A percentile compares a stretch with the other conserved stretches of the same genome.
Evolutionary conservation across 768 basidiomycete genomes (phyloP).

Genomic region (Strobilomyces confusus): DNA sequence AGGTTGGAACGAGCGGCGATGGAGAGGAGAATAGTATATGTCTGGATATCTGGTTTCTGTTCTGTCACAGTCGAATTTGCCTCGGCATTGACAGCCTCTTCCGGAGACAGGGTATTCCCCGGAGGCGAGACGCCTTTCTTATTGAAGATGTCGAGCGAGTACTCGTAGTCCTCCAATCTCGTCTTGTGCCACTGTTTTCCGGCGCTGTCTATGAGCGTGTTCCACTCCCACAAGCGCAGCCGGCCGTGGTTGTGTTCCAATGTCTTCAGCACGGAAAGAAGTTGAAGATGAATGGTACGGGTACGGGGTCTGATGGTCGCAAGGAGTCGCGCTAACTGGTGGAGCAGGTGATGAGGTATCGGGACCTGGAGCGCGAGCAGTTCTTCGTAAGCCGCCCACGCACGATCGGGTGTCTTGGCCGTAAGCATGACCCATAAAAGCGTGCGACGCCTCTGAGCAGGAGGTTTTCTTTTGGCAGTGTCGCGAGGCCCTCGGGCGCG

Average conservation of each 20-base stretch:
- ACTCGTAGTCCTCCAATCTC: slow-evolving; percentile 51
- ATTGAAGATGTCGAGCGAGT: slow-evolving; percentile 54
- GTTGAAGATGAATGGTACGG: slow-evolving; percentile 54
- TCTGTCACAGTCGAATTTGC: not conserved
- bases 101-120: slow-evolving; percentile 3
- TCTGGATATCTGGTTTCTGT: slow-evolving; percentile 56
- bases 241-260: slow-evolving; percentile 53
- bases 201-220: slow-evolving; percentile 63
- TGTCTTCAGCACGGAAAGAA: slow-evolving; percentile 63
- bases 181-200: slow-evolving; percentile 65
- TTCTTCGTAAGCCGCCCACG: slow-evolving; percentile 43
- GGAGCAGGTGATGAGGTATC: slow-evolving; percentile 45
- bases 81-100: slow-evolving; percentile 9
- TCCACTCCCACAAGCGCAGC: slow-evolving; percentile 70
- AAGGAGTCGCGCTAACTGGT: slow-evolving; percentile 60
- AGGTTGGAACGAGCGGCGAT: slow-evolving; percentile 55
- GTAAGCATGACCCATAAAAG: slow-evolving; percentile 33
- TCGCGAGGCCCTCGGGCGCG: not conserved
- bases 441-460: slow-evolving; percentile 19
- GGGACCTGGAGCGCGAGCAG: slow-evolving; percentile 23
- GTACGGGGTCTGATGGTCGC: slow-evolving; percentile 51
- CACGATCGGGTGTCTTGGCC: slow-evolving; percentile 30
- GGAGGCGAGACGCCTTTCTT: slow-evolving; percentile 49
- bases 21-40: slow-evolving; percentile 63
- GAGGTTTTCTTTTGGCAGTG: slow-evolving; percentile 14